phyloP scores from a whole-genome alignment of 2,329 filamentous ascomycete genomes.

The Botrytis pseudocinerea region DNA sequence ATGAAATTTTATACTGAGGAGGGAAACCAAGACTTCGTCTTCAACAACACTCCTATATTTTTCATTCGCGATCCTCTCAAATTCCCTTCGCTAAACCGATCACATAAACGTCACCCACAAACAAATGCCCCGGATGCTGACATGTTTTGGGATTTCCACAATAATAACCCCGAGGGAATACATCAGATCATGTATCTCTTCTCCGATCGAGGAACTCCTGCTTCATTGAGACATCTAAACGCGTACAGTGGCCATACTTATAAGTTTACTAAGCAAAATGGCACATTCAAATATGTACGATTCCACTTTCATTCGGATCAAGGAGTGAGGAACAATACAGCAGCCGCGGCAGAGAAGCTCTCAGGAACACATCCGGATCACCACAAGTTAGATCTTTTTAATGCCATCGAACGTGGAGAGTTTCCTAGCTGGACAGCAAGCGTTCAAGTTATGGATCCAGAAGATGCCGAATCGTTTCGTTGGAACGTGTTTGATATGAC shows the following conservation, averaged over 20 bases:
- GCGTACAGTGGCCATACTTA: conserved; percentile 67
- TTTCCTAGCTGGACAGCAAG: conserved; percentile 64
- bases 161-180: conserved; percentile 48
- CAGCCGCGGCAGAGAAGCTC: conserved; percentile 57
- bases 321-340: conserved; percentile 59
- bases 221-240: conserved; percentile 66
- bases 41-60: conserved; percentile 56
- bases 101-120: conserved; percentile 47
- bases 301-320: conserved; percentile 64
- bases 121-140: conserved; percentile 41
- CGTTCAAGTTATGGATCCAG: conserved; percentile 63
- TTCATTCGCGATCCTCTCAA: conserved; percentile 70
- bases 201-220: conserved; percentile 65
- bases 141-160: conserved; percentile 26
- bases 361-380: conserved; percentile 61
- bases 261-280: conserved; percentile 66
- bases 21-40: conserved; percentile 47
- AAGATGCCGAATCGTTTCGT: conserved; percentile 59
- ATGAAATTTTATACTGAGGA: conserved; percentile 54
- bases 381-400: conserved; percentile 63
- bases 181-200: conserved; percentile 68
- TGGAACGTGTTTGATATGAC: conserved; percentile 70
- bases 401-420: conserved; percentile 61
- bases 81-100: conserved; percentile 57
- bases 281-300: conserved; percentile 65